Conservation (phyloP, 805 yeast genomes). For the Wickerhamiella domercqiae region DNA sequence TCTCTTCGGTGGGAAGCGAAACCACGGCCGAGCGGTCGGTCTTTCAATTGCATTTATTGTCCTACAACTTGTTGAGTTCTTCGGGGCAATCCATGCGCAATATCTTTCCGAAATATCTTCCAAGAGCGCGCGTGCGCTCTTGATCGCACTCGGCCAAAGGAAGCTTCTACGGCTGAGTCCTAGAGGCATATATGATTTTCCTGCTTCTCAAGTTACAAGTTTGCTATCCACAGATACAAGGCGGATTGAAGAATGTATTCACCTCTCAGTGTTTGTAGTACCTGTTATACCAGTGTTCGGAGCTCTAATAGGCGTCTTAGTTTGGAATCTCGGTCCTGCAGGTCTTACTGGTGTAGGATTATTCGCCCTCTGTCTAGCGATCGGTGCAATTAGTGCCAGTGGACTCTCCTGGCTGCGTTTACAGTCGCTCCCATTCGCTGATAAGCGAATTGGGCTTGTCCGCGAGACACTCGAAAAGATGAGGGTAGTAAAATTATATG, state of each 20-base stretch:
- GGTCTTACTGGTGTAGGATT: slow-evolving; percentile 59
- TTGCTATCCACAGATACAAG: slow-evolving; percentile 69
- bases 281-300: slow-evolving; percentile 12
- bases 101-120: slow-evolving; percentile 49
- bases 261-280: slow-evolving; percentile 31
- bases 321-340: slow-evolving; percentile 54
- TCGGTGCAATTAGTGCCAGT: slow-evolving; percentile 21
- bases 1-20: slow-evolving; percentile 7
- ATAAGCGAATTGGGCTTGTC: slow-evolving; percentile 54
- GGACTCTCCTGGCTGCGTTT: not conserved
- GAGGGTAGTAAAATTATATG: slow-evolving; percentile 69
- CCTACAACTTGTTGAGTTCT: slow-evolving; percentile 35
- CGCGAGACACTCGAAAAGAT: slow-evolving; percentile 64
- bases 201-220: slow-evolving; percentile 59
- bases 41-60: slow-evolving; percentile 54
- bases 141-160: slow-evolving; percentile 53
- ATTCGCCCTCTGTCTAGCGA: slow-evolving; percentile 23
- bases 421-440: slow-evolving; percentile 35
- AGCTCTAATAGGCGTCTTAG: slow-evolving; percentile 45
- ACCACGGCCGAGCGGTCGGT: slow-evolving; percentile 48
- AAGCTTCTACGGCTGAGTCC: slow-evolving; percentile 54
- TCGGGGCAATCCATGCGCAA: slow-evolving; percentile 46
- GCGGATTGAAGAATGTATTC: slow-evolving; percentile 30
- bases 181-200: slow-evolving; percentile 40
- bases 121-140: slow-evolving; percentile 50